Conservation (phyloP, 768 basidiomycete genomes). For the Infundibulicybe gibba region DNA sequence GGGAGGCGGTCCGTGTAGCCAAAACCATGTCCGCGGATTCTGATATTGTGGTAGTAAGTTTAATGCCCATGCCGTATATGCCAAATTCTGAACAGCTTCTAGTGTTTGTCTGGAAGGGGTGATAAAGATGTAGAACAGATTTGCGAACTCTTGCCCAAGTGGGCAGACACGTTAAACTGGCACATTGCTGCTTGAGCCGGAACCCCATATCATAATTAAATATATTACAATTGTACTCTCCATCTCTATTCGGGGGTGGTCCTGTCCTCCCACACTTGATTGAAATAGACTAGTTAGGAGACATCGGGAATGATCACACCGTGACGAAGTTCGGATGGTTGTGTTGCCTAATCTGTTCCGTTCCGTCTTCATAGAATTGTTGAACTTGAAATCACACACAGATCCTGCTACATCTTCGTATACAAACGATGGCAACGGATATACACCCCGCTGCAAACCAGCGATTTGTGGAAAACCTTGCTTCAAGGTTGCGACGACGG, state of each 20-base stretch:
- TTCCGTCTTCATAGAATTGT: not conserved
- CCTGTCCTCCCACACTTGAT: no score
- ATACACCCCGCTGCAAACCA: slow-evolving; percentile 34
- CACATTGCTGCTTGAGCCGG: slow-evolving; percentile 44
- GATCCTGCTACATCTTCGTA: not conserved
- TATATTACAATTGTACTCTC: no score
- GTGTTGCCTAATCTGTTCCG: no score
- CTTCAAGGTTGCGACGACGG: slow-evolving; percentile 69
- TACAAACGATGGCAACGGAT: not conserved
- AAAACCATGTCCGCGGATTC: slow-evolving; percentile 79
- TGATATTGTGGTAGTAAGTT: slow-evolving; percentile 86
- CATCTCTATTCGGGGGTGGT: no score
- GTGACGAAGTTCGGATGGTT: no score
- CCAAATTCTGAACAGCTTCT: not conserved
- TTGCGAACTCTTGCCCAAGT: slow-evolving; percentile 90
- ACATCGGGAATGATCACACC: no score
- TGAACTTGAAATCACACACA: not conserved
- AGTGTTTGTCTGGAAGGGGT: slow-evolving; percentile 94
- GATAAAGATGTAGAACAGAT: slow-evolving; percentile 99
- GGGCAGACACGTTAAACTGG: slow-evolving; percentile 95
- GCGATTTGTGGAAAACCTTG: slow-evolving; percentile 65
- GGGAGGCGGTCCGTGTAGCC: slow-evolving; percentile 85
- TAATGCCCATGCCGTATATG: not conserved
- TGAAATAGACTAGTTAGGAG: no score
- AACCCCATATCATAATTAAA: not conserved